Evolutionary conservation across 2,329 filamentous ascomycete genomes (phyloP).

Genomic region (Alternaria dauci): DNA sequence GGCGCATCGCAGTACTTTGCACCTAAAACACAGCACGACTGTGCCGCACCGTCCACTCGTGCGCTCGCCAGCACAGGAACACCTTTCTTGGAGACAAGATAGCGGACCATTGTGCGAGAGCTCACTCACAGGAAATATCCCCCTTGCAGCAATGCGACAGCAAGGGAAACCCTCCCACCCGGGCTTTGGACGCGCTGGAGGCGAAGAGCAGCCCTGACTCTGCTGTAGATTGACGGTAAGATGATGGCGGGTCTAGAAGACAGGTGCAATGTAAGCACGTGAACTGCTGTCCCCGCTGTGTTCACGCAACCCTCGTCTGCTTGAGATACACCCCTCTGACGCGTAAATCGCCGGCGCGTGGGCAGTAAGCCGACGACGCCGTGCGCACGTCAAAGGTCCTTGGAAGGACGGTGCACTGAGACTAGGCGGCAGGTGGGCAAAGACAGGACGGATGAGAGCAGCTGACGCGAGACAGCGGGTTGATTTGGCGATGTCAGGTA

Average conservation of each 20-base stretch:
- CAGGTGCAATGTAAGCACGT: background rate
- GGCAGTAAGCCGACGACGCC: conserved; percentile 13
- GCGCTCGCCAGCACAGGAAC: conserved; percentile 21
- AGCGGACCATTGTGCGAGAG: conserved; percentile 9
- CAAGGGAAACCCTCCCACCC: conserved; percentile 25
- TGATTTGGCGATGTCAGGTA: background rate
- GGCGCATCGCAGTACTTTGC: conserved; percentile 17
- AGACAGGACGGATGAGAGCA: conserved; percentile 7
- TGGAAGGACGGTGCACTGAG: conserved; percentile 25
- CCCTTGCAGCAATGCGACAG: conserved; percentile 9
- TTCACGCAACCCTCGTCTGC: conserved; percentile 15
- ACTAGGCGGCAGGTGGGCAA: conserved; percentile 7
- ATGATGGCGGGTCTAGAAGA: background rate
- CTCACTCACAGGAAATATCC: conserved; percentile 17
- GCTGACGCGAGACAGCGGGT: background rate
- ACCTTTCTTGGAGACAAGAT: conserved; percentile 18
- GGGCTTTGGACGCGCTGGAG: conserved; percentile 19
- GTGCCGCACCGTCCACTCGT: conserved; percentile 13
- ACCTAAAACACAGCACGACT: conserved; percentile 16
- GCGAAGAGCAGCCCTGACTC: conserved; percentile 28
- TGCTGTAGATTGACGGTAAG: background rate
- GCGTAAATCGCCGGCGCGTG: conserved; percentile 18
- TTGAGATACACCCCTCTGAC: conserved; percentile 24
- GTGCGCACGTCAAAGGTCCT: conserved; percentile 20
- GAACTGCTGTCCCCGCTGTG: conserved; percentile 15